phyloP scores from a whole-genome alignment of 257 asterid genomes.

The Fraxinus anomala region DNA sequence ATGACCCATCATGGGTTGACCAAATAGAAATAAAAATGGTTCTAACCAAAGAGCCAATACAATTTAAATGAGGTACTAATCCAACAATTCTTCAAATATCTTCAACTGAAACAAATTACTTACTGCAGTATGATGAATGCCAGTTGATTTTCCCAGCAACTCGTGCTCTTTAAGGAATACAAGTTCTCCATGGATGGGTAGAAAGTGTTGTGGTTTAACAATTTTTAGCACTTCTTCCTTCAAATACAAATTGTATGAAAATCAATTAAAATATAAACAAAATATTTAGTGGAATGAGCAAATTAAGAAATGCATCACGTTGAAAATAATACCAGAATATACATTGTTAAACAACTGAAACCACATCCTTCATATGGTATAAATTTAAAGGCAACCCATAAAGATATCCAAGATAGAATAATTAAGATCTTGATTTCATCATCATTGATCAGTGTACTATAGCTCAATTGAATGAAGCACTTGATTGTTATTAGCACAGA shows the following conservation, averaged over 20 bases:
- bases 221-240: slow-evolving; percentile 95
- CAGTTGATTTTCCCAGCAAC: slow-evolving; percentile 88
- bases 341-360: slow-evolving; percentile 10
- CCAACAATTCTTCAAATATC: background rate
- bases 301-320: background rate
- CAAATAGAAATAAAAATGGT: slow-evolving; percentile 3
- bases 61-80: background rate
- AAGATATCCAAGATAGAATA: background rate
- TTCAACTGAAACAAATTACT: slow-evolving; percentile 37
- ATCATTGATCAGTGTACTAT: background rate
- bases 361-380: background rate
- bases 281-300: slow-evolving; percentile 5
- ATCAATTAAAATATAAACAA: slow-evolving; percentile 23
- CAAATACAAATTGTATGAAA: slow-evolving; percentile 32
- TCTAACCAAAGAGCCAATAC: background rate
- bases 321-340: slow-evolving; percentile 21
- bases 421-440: slow-evolving; percentile 9
- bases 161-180: slow-evolving; percentile 97
- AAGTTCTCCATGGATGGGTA: slow-evolving; percentile 97
- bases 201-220: slow-evolving; percentile 98
- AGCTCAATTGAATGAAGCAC: background rate
- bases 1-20: slow-evolving; percentile 10
- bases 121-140: slow-evolving; percentile 90
- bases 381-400: slow-evolving; percentile 4
- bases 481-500: slow-evolving; percentile 14